Evolutionary conservation across 805 yeast species (phyloP), one percentile per base, ranked within the genome.

Genomic region (Candida dajiaensis): DNA sequence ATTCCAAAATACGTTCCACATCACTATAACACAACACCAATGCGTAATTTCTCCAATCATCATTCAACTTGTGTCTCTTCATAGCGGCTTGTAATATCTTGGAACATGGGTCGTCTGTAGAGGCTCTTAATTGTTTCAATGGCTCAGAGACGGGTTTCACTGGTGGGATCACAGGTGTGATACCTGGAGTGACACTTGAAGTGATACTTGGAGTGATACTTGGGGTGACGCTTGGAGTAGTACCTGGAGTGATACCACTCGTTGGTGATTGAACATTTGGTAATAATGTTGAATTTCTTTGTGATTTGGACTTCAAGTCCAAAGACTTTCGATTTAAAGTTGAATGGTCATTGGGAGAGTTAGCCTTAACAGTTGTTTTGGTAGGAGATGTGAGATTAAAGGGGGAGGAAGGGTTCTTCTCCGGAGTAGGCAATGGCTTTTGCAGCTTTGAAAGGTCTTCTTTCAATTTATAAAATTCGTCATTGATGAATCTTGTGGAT

Each of bases 21-120:
- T 89, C 96, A 21, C 94, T 96, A 61, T 88, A 89, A 60, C 95
- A 85, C 15, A 92, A 85, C 16, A 90, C 89, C 43, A 92, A 69
- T 2, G 90, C 96, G 61, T 89, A 92, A 57, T 88, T 85, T 44
- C 85, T 75, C 90, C 96, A 86, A 59, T 89, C 96, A 28, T 80
- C 77, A 40, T 80, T 81, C 42, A 92, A 73, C 49, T 81, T 82
- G 66, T 90, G 95, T 50, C 95, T 75, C 54, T 83, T 80, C 85
- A 89, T 83, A 6, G 96, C 97, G 31, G 85, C 88, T 58, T 87
- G 95, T 41, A 94, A 68, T 20, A 92, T 84, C 62, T 86, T 86
- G 56, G 85, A 81, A 62, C 97, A 89, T 2, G 97, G 89, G 57
- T 92, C 98, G 46, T 89, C 96, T 22, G 87, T 81, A 8, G 92